These are phyloP conservation scores for Thermochaetoides thermophila DNA, from an alignment of 495 filamentous ascomycete genomes.

Conservation along the genomic window DNA sequence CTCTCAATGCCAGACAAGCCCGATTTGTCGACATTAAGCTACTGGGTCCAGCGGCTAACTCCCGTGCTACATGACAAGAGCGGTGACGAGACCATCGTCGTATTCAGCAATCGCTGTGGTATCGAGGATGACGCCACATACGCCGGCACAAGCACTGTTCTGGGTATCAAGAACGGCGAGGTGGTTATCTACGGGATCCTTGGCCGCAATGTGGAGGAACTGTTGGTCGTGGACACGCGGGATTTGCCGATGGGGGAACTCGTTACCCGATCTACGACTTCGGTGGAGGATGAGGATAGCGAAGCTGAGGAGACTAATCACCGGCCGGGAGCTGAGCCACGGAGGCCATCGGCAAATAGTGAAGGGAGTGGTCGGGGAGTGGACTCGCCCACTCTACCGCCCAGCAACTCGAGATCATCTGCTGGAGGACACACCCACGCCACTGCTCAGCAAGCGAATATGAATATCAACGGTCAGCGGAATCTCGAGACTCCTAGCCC, in stretches of 20 bases:
- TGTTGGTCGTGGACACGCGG: constrained; percentile 50
- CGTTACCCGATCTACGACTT: constrained; percentile 7
- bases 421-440: too few relatives aligned
- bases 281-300: too few relatives aligned
- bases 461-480: not conserved
- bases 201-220: constrained; percentile 47
- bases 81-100: constrained; percentile 52
- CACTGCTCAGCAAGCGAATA: not conserved
- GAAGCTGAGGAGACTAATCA: not conserved
- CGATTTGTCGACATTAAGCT: constrained; percentile 68
- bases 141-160: constrained; percentile 76
- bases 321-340: not conserved
- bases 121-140: constrained; percentile 56
- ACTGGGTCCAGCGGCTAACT: constrained; percentile 71
- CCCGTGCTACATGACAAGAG: constrained; percentile 49
- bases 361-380: not conserved
- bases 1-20: constrained; percentile 36
- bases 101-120: constrained; percentile 74
- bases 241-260: constrained; percentile 16
- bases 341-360: not conserved
- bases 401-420: too few relatives aligned
- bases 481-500: too few relatives aligned
- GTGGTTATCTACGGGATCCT: constrained; percentile 52
- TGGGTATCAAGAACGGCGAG: constrained; percentile 56
- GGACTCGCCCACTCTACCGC: constrained; percentile 2